Conservation (phyloP, 352 stramenopile species). For the Phytophthora hibernalis region DNA sequence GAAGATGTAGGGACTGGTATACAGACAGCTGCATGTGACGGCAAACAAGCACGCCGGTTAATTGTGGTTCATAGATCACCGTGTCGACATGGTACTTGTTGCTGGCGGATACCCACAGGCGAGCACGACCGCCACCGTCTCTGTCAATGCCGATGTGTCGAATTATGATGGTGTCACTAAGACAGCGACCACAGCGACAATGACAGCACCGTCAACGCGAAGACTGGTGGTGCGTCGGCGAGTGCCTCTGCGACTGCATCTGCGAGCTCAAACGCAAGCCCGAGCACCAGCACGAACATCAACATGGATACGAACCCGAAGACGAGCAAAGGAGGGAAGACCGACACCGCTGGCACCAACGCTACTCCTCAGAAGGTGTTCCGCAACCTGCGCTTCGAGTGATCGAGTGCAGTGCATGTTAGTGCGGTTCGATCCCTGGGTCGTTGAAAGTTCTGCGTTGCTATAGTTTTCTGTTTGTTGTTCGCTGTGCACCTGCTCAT, state of each 20-base stretch:
- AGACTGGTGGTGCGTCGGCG: slow-evolving; percentile 7
- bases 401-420: not conserved
- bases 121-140: no score
- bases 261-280: not conserved
- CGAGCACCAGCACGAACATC: not conserved
- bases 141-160: no score
- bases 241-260: not conserved
- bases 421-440: no score
- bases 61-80: no score
- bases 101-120: slow-evolving; percentile 1
- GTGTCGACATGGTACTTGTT: no score
- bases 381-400: slow-evolving; percentile 7
- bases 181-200: not conserved
- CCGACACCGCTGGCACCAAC: not conserved
- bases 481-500: no score
- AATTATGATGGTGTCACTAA: not conserved
- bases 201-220: not conserved
- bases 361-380: slow-evolving; percentile 12
- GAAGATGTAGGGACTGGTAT: no score
- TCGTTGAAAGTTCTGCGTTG: no score
- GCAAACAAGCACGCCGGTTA: no score
- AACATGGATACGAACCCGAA: no score
- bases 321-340: not conserved
- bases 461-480: no score
- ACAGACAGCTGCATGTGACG: no score